A percentile compares a stretch with the other conserved stretches of the same genome.
These are phyloP conservation scores for Botrytis galanthina DNA, from an alignment of 2,329 filamentous ascomycete species.

Conservation along the genomic window DNA sequence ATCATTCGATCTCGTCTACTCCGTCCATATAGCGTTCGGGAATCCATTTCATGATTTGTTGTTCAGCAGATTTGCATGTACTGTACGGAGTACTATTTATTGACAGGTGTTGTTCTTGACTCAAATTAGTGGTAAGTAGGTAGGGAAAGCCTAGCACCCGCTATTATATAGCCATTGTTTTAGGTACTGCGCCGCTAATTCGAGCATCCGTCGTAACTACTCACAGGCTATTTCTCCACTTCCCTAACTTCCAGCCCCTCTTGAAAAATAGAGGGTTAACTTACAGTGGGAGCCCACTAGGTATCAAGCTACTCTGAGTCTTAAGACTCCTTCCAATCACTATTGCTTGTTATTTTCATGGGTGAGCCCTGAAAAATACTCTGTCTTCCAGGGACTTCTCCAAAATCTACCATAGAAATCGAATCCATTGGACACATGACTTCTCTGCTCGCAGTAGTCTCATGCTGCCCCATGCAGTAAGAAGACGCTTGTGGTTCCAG, in stretches of 20 bases:
- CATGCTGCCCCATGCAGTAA: slow-evolving; percentile 21
- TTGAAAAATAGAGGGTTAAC: slow-evolving; percentile 2
- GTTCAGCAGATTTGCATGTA: slow-evolving; percentile 7
- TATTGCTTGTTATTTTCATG: slow-evolving; percentile 15
- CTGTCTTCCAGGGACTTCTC: slow-evolving; percentile 9
- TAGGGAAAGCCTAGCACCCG: slow-evolving; percentile 7
- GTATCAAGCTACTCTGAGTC: slow-evolving; percentile 4
- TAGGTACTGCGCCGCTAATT: background rate
- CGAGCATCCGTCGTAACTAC: background rate
- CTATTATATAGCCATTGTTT: slow-evolving; percentile 11
- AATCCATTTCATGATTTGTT: slow-evolving; percentile 9
- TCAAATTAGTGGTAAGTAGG: slow-evolving; percentile 10
- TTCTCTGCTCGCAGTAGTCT: slow-evolving; percentile 20
- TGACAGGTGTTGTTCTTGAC: slow-evolving; percentile 5
- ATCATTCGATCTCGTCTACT: slow-evolving; percentile 14
- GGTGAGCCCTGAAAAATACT: slow-evolving; percentile 12
- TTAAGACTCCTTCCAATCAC: background rate
- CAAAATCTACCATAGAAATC: slow-evolving; percentile 13
- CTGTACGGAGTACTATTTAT: background rate
- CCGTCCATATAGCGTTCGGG: background rate
- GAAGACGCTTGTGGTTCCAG: slow-evolving; percentile 19
- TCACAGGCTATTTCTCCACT: slow-evolving; percentile 14
- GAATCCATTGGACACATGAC: slow-evolving; percentile 22
- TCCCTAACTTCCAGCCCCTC: slow-evolving; percentile 11
- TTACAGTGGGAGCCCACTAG: slow-evolving; percentile 1